These are phyloP conservation scores for Psilocybe azurescens DNA, from an alignment of 768 basidiomycete species.

Conservation along the genomic window DNA sequence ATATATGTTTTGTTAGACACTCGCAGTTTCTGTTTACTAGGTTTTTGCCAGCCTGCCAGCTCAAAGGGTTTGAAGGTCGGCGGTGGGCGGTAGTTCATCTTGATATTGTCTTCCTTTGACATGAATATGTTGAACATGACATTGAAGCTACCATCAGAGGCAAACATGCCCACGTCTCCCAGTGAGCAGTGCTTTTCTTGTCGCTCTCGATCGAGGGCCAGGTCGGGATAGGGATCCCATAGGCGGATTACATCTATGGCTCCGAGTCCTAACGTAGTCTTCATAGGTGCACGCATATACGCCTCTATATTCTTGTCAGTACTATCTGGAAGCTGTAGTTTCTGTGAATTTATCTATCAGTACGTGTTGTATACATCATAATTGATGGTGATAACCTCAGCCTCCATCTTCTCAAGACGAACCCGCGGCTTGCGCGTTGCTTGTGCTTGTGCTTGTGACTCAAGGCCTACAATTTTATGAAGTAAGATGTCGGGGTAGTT, in stretches of 20 bases:
- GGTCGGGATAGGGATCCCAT: neutral
- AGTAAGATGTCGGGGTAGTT: too few relatives aligned
- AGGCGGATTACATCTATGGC: neutral
- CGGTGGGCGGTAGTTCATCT: conserved; percentile 4
- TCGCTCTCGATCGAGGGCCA: neutral
- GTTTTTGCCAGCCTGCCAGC: neutral
- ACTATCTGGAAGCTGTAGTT: neutral
- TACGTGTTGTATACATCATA: neutral
- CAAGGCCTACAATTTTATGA: too few relatives aligned
- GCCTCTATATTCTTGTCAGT: neutral
- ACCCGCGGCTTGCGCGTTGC: too few relatives aligned
- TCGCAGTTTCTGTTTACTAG: too few relatives aligned
- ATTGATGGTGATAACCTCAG: neutral
- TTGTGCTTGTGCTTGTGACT: too few relatives aligned
- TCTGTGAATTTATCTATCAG: neutral
- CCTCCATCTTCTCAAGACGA: too few relatives aligned
- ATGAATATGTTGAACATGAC: conserved; percentile 11
- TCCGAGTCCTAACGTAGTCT: neutral
- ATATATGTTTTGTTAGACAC: too few relatives aligned
- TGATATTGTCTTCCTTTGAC: neutral
- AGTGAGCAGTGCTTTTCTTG: neutral
- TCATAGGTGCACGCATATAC: neutral
- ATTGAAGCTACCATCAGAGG: neutral
- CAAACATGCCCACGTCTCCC: conserved; percentile 8
- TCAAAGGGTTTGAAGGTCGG: neutral